Evolutionary conservation across 805 yeast genomes (phyloP).

Genomic region (Metschnikowia reukaufii): DNA sequence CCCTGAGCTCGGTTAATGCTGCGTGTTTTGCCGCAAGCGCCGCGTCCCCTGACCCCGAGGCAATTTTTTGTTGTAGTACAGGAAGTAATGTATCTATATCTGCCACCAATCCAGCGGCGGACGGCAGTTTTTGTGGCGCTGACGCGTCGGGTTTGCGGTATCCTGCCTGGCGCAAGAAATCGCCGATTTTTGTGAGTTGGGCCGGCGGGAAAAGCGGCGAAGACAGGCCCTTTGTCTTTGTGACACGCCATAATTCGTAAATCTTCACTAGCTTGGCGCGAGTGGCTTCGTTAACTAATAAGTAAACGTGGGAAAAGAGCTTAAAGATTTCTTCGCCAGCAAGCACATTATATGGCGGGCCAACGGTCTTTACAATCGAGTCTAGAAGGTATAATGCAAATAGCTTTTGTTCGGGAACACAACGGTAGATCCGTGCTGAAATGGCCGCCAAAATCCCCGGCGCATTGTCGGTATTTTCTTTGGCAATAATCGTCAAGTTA

Average conservation of each 20-base stretch:
- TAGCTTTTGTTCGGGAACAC: constrained; percentile 81
- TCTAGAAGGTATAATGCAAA: constrained; percentile 83
- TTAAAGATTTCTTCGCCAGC: constrained; percentile 70
- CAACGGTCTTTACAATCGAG: constrained; percentile 87
- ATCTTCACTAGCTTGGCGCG: constrained; percentile 70
- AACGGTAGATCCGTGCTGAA: constrained; percentile 67
- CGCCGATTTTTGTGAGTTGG: constrained; percentile 70
- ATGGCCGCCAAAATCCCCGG: constrained; percentile 74
- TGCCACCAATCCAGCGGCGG: constrained; percentile 23
- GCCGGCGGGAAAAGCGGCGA: constrained; percentile 70
- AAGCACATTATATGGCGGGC: constrained; percentile 81
- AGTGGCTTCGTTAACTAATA: constrained; percentile 73
- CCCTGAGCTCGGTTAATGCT: constrained; percentile 45
- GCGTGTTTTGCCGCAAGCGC: constrained; percentile 45
- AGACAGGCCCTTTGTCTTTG: constrained; percentile 58
- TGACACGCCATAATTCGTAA: constrained; percentile 84
- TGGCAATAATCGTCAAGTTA: constrained; percentile 80
- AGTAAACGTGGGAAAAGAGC: constrained; percentile 72
- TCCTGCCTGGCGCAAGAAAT: constrained; percentile 51
- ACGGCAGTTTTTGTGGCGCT: constrained; percentile 2
- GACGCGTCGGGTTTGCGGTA: constrained; percentile 14
- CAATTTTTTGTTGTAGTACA: constrained; percentile 42
- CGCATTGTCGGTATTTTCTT: constrained; percentile 77
- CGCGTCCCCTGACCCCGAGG: constrained; percentile 32
- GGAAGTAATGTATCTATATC: constrained; percentile 42